phyloP scores from a whole-genome alignment of 805 yeast species.

The Hagleromyces aurorensis region DNA sequence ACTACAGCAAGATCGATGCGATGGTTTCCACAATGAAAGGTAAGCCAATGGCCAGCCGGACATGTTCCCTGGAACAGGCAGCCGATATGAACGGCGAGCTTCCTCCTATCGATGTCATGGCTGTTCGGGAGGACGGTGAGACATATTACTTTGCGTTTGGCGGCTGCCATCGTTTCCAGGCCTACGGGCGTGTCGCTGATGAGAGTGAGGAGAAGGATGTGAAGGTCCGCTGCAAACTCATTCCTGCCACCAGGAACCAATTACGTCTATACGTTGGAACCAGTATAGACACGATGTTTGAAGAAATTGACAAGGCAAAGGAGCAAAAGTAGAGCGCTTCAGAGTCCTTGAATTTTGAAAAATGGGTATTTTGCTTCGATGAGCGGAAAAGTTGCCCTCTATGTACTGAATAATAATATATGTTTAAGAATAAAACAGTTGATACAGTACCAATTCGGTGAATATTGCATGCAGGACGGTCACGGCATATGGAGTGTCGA shows the following conservation, averaged over 20 bases:
- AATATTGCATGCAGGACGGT: no score
- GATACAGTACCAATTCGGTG: no score
- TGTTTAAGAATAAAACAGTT: no score
- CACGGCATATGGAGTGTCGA: no score
- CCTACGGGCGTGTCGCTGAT: conserved; percentile 52
- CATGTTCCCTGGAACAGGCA: conserved; percentile 42
- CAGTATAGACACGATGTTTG: conserved; percentile 19
- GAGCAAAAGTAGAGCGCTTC: no score
- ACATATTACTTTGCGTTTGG: conserved; percentile 75
- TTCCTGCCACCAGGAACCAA: conserved; percentile 70
- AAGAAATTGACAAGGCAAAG: conserved; percentile 3
- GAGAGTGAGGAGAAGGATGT: conserved; percentile 28
- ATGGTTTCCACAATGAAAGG: conserved; percentile 71
- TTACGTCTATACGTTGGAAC: conserved; percentile 64
- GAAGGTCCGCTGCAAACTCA: conserved; percentile 58
- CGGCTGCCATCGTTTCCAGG: conserved; percentile 86
- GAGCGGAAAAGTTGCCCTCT: no score
- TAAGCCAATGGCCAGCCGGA: conserved; percentile 51
- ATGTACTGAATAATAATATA: no score
- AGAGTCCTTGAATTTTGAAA: no score
- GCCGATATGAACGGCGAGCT: conserved; percentile 43
- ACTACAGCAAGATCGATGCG: conserved; percentile 61
- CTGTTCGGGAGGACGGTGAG: conserved; percentile 55
- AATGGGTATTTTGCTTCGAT: no score
- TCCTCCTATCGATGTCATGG: conserved; percentile 77